Evolutionary conservation across 306 rosid species (phyloP).

Genomic region (Rosa lucieae): DNA sequence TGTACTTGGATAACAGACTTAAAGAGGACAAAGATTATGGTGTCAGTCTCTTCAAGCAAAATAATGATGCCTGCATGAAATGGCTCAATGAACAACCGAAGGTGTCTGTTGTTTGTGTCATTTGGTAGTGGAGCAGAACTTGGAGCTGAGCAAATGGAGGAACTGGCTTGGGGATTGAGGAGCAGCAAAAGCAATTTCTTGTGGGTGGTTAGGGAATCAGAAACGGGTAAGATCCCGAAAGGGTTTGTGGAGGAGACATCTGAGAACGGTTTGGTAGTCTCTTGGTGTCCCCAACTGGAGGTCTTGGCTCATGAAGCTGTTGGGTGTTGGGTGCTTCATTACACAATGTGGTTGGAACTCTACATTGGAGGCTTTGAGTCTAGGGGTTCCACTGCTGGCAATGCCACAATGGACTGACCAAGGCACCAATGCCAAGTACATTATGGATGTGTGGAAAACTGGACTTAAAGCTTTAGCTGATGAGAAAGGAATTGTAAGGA

Average conservation of each 20-base stretch:
- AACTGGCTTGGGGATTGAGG: conserved; percentile 31
- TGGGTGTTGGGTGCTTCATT: conserved; percentile 16
- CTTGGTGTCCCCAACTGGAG: conserved; percentile 18
- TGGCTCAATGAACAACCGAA: conserved; percentile 25
- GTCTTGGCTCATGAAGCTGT: conserved; percentile 21
- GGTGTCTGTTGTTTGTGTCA: conserved; percentile 23
- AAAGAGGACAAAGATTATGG: conserved; percentile 27
- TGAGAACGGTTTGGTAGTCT: conserved; percentile 18
- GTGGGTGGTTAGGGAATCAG: conserved; percentile 39
- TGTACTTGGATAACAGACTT: conserved; percentile 20
- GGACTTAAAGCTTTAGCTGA: conserved; percentile 9
- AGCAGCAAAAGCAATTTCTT: conserved; percentile 19
- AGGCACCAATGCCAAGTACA: conserved; percentile 8
- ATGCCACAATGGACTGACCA: conserved; percentile 22
- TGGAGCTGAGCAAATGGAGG: conserved; percentile 25
- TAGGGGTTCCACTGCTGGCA: conserved; percentile 6
- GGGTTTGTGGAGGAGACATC: conserved; percentile 19
- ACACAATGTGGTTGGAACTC: conserved; percentile 27
- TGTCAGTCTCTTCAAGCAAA: neutral
- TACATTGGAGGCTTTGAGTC: conserved; percentile 16
- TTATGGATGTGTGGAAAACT: conserved; percentile 18
- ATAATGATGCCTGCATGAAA: neutral
- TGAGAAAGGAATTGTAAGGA: conserved; percentile 10
- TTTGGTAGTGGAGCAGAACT: conserved; percentile 30
- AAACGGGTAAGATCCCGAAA: conserved; percentile 23